Conservation (phyloP, 2,329 filamentous ascomycete genomes). For the Colletotrichum sp. region DNA sequence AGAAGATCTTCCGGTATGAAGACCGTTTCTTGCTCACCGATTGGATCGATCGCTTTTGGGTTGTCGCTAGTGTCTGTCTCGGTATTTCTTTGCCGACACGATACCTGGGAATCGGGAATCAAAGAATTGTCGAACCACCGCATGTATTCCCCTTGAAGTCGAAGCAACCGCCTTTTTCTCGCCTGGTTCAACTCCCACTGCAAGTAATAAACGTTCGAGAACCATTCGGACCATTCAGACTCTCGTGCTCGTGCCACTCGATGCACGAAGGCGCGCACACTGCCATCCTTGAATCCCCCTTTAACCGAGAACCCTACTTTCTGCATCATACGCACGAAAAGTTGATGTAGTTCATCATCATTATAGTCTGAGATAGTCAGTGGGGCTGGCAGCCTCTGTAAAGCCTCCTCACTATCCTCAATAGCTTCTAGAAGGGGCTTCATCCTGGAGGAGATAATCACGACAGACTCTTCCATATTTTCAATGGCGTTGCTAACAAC, state of each 20-base stretch:
- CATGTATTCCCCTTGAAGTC: neutral
- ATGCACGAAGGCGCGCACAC: neutral
- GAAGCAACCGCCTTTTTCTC: neutral
- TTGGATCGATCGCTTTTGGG: neutral
- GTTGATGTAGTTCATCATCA: neutral
- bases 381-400: neutral
- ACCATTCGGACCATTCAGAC: neutral
- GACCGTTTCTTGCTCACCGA: conserved; percentile 11
- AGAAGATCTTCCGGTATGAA: conserved; percentile 63
- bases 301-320: neutral
- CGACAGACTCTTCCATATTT: neutral
- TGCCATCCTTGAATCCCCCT: neutral
- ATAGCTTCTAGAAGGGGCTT: neutral
- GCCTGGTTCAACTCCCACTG: neutral
- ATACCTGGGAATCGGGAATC: neutral
- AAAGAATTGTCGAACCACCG: neutral
- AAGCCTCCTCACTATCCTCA: neutral
- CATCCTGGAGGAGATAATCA: neutral
- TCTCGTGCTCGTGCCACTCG: neutral
- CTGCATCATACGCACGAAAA: neutral
- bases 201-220: neutral
- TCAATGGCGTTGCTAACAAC: neutral
- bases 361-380: neutral
- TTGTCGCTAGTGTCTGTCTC: conserved; percentile 48
- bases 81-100: neutral